Conservation (phyloP, 345 rosid genomes). For the Fremontodendron californicum region DNA sequence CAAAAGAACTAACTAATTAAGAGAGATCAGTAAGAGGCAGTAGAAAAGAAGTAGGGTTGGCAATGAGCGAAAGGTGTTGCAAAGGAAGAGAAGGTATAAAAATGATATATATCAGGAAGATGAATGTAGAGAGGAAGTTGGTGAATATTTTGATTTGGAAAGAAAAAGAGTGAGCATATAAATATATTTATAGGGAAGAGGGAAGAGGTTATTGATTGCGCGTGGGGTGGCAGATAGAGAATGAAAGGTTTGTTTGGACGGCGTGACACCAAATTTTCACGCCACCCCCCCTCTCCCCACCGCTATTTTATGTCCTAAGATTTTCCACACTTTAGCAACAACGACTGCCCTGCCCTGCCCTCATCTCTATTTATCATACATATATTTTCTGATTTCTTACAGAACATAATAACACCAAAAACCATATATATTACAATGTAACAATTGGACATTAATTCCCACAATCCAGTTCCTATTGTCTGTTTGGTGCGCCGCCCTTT, state of each 20-base stretch:
- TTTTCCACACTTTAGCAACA: slow-evolving; percentile 34
- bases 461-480: slow-evolving; percentile 52
- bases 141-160: neutral
- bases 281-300: slow-evolving; percentile 55
- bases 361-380: too few relatives aligned
- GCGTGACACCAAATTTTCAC: slow-evolving; percentile 64
- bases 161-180: slow-evolving; percentile 14
- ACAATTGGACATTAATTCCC: slow-evolving; percentile 21
- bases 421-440: neutral
- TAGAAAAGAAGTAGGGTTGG: too few relatives aligned
- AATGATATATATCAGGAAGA: neutral
- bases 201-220: slow-evolving; percentile 81
- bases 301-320: slow-evolving; percentile 55
- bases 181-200: slow-evolving; percentile 20
- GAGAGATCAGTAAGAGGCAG: too few relatives aligned
- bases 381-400: too few relatives aligned
- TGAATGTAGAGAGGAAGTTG: slow-evolving; percentile 11
- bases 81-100: slow-evolving; percentile 12
- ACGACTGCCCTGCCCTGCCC: slow-evolving; percentile 24
- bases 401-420: too few relatives aligned
- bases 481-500: slow-evolving; percentile 87
- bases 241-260: slow-evolving; percentile 84
- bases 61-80: too few relatives aligned
- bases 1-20: too few relatives aligned
- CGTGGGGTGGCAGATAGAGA: slow-evolving; percentile 73